phyloP scores from a whole-genome alignment of 352 stramenopile species.

The Pythium coloratum region DNA sequence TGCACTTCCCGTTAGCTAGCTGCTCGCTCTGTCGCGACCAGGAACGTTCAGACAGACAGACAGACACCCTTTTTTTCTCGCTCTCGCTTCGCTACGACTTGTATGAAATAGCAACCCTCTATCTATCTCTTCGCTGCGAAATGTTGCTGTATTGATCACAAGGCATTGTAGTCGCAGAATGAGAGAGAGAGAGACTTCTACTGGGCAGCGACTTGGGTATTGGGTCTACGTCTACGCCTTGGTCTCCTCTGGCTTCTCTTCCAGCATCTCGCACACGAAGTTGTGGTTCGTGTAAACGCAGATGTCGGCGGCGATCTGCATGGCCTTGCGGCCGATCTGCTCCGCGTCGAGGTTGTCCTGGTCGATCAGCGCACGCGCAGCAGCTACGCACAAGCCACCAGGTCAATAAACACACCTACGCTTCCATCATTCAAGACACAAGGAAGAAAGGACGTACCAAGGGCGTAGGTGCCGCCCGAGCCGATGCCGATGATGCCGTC shows the following conservation, averaged over 20 bases:
- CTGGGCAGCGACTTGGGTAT: background rate
- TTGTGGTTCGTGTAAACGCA: conserved; percentile 99
- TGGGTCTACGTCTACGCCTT: conserved; percentile 33
- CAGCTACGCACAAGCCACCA: conserved; percentile 54
- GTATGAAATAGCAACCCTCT: conserved; percentile 34
- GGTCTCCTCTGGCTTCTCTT: conserved; percentile 50
- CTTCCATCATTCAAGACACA: background rate
- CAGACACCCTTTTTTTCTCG: conserved; percentile 3
- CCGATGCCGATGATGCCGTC: conserved; percentile 97
- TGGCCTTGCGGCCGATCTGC: conserved; percentile 91
- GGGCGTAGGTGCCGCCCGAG: conserved; percentile 91
- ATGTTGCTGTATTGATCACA: background rate
- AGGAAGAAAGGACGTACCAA: conserved; percentile 63
- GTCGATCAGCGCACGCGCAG: conserved; percentile 95
- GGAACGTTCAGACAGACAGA: conserved; percentile 7
- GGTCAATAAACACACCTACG: background rate
- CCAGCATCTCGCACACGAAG: conserved; percentile 93
- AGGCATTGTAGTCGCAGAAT: background rate
- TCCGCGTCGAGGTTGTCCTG: conserved; percentile 92
- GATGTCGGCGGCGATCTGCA: conserved; percentile 97
- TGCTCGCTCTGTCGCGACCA: background rate
- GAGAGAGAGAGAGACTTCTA: background rate
- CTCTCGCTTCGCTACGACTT: conserved; percentile 25
- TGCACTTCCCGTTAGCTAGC: background rate
- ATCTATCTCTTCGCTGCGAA: conserved; percentile 20